Evolutionary conservation across 192 early-diverging fungal species (phyloP), one percentile per base, ranked within the genome.

Genomic region (Coemansia sp.): DNA sequence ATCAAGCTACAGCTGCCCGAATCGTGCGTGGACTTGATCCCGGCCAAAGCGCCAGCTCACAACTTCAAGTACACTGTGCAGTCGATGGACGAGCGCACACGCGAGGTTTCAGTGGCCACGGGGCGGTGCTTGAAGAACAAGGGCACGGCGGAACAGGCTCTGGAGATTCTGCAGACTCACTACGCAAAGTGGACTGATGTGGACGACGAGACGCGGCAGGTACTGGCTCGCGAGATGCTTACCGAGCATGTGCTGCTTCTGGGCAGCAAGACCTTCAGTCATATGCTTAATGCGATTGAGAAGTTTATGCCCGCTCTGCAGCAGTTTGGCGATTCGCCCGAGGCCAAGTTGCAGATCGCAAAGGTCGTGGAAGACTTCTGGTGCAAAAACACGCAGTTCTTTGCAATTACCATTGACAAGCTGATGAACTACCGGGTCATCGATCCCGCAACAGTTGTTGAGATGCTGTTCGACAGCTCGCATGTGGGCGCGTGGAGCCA

Each of bases 341-440:
- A 92, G 55, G 88, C 84, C 19, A 84, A 87, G 58, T 59, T 88
- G 9, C 86, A 92, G 54, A 91, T 92, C 3, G 90, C 94, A 9
- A 75, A 84, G 65, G 62, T 66, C 29, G 63, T 64, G 4, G 86
- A 88, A 29, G 82, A 85, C 27, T 98, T 98, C 77, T 99, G 97
- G 97, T 77, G 76, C 48, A 78, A 86, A 29, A 93, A 97, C 69
- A 86, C 91, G 23, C 95, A 89, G 83, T 94, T 97, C 72, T 74
- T 94, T 73, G 92, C 91, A 12, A 96, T 99, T 62, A 82, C 94
- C 22, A 76, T 98, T 62, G 95, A 94, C 76, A 98, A 98, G 73
- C 83, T 99, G 62, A 79, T 96, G 60, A 95, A 96, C 75, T 99
- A 99, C 79, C 88, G 94, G 29, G 88, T 99, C 3, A 84, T 97